Evolutionary conservation across 139 green algal genomes (phyloP).

Genomic region (Tetraselmis chui): DNA sequence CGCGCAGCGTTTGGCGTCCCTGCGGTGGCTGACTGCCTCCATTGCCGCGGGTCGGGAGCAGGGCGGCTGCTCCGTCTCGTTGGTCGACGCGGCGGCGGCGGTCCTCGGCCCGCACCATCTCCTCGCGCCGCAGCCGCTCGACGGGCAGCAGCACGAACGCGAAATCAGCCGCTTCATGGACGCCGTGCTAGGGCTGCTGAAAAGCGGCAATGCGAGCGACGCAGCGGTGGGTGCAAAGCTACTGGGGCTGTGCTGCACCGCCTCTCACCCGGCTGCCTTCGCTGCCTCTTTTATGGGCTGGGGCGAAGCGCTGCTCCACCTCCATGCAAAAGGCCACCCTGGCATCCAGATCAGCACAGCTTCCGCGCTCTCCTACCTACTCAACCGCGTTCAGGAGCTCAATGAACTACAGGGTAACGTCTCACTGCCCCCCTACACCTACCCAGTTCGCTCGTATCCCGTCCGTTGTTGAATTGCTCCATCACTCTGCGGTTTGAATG

Average conservation of each 20-base stretch:
- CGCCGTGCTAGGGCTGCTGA: neutral
- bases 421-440: neutral
- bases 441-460: too few species aligned
- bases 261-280: neutral
- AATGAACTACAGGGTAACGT: neutral
- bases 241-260: neutral
- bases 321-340: neutral
- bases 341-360: neutral
- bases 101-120: neutral
- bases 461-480: too few species aligned
- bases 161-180: neutral
- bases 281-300: neutral
- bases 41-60: neutral
- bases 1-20: neutral
- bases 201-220: neutral
- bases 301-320: neutral
- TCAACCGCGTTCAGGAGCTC: neutral
- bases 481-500: too few species aligned
- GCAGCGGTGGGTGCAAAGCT: neutral
- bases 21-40: neutral
- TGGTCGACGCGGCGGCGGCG: neutral
- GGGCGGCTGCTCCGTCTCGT: too few species aligned
- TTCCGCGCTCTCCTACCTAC: neutral
- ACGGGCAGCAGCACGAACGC: neutral
- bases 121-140: neutral